Base-by-base conservation (phyloP, 1,284 basidiomycete species). In the Hemileia vastatrix region DNA sequence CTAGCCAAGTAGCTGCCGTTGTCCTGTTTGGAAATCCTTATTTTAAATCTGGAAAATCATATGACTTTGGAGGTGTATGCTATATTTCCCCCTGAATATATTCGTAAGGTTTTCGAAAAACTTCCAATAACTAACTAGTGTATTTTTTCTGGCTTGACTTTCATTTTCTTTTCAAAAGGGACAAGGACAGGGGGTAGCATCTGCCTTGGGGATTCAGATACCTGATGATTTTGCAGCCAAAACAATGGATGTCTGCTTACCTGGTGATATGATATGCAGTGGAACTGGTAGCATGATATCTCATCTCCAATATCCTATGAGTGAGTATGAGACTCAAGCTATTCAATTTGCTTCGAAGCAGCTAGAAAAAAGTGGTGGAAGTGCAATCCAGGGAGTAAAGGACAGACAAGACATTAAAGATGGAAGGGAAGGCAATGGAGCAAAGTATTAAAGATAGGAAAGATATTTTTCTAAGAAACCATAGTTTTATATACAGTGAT, bases 21-120 rank as follows among this genome's bases (percentile, higher is more conserved):
- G 43, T 54, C 13, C n/a, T 61, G 19, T 61, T 40, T 19, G 58
- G 58, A 47, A 61, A 61, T 19, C 58, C 58, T 48, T 54, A 53
- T 27, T 61, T 36, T 24, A 27, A 21, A 45, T 36, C 13, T 33
- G 51, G 50, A 8, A 61, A 61, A 8, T 23, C 36, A 15, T n/a
- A n/a, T n/a, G n/a, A n/a, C n/a, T n/a, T n/a, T n/a, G n/a, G n/a
- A n/a, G n/a, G n/a, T n/a, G n/a, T n/a, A n/a, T n/a, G n/a, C n/a
- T n/a, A n/a, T n/a, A n/a, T n/a, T n/a, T n/a, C n/a, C n/a, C n/a
- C n/a, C n/a, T n/a, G n/a, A n/a, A n/a, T n/a, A n/a, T n/a, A n/a
- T n/a, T n/a, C n/a, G n/a, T n/a, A n/a, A n/a, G n/a, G n/a, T n/a
- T n/a, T n/a, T n/a, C n/a, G n/a, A n/a, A n/a, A n/a, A n/a, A n/a